Percentiles rank a stretch among this genome's conserved stretches.
These are phyloP conservation scores for Phenoliferia sp. DNA, from an alignment of 1,284 basidiomycete genomes.

Conservation along the genomic window DNA sequence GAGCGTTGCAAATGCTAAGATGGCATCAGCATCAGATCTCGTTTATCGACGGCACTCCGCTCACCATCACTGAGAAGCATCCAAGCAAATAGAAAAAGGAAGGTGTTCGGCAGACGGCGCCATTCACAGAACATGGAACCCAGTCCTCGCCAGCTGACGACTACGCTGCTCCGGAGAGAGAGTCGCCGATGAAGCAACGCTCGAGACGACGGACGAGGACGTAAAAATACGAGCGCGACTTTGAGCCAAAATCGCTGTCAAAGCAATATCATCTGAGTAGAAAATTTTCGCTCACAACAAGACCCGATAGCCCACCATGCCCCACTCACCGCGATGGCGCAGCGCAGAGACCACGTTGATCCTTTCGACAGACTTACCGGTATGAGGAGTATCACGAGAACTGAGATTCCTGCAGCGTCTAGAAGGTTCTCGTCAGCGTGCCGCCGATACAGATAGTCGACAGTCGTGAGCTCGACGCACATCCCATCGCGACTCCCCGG, in stretches of 20 bases:
- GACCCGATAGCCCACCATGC: constrained; percentile 17
- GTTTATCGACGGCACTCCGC: not conserved
- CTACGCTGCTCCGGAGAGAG: not conserved
- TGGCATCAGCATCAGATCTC: not conserved
- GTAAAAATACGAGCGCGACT: constrained; percentile 17
- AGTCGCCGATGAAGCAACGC: not conserved
- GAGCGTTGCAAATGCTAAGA: constrained; percentile 69
- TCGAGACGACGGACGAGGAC: not conserved
- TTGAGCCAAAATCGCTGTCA: not conserved
- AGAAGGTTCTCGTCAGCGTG: not conserved
- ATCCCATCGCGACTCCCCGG: constrained; percentile 74
- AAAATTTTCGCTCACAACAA: constrained; percentile 12
- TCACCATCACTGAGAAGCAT: constrained; percentile 82
- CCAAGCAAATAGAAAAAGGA: constrained; percentile 81
- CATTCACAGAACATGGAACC: constrained; percentile 23
- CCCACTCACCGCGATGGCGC: constrained; percentile 16
- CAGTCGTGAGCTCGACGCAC: constrained; percentile 43
- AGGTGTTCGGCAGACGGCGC: constrained; percentile 50
- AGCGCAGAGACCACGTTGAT: constrained; percentile 8
- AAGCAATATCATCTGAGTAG: not conserved
- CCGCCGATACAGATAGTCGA: too few species aligned
- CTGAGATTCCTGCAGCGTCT: constrained; percentile 53
- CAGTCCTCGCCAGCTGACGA: constrained; percentile 23
- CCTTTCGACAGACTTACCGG: constrained; percentile 57
- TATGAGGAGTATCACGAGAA: constrained; percentile 65